Percentiles rank a stretch among this genome's conserved stretches.
phyloP scores from a whole-genome alignment of 495 filamentous ascomycete genomes.

The Niebla homalea region DNA sequence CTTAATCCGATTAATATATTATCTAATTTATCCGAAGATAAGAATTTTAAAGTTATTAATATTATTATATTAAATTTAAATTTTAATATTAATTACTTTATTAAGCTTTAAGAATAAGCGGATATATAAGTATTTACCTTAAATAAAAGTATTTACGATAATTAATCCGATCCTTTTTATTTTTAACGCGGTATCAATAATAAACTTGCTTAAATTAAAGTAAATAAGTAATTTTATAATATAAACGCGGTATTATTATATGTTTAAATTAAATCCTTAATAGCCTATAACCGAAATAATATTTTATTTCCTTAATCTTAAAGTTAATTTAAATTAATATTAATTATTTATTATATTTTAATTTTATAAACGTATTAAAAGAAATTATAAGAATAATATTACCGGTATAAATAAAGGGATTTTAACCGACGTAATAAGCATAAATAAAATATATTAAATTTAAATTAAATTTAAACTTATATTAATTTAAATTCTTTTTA shows the following conservation, averaged over 20 bases:
- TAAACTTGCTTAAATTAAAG: neutral
- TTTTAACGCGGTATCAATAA: neutral
- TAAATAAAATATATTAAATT: neutral
- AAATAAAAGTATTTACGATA: conserved; percentile 4
- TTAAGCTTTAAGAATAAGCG: neutral
- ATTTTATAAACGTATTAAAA: neutral
- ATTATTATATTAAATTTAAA: conserved; percentile 1
- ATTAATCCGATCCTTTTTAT: neutral
- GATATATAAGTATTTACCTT: conserved; percentile 1
- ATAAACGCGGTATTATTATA: neutral
- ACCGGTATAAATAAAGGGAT: no score
- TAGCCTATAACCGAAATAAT: neutral
- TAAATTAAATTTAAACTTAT: neutral
- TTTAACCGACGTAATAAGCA: no score
- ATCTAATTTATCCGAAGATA: no score
- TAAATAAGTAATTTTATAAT: neutral
- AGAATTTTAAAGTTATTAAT: neutral
- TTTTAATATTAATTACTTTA: neutral
- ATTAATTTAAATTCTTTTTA: neutral
- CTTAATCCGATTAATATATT: neutral
- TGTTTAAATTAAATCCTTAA: neutral
- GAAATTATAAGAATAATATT: no score
- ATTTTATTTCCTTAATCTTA: neutral
- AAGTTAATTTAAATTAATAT: neutral
- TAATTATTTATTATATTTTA: neutral